Conservation (phyloP, 352 stramenopile genomes). For the Phytopythium ostracodes region DNA sequence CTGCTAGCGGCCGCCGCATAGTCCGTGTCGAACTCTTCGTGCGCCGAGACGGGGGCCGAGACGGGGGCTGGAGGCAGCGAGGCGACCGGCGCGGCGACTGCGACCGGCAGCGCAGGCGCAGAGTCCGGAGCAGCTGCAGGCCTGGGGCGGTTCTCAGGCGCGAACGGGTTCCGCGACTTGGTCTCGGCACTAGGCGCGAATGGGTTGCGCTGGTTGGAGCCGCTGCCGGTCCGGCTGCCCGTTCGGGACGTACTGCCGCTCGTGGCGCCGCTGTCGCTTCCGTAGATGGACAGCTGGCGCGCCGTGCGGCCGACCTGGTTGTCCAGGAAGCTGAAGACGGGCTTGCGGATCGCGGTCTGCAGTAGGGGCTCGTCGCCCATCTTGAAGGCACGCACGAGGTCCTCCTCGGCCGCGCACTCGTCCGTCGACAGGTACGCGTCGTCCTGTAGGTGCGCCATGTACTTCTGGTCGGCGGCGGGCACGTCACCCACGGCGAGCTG, state of each 20-base stretch:
- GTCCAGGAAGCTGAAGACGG: conserved; percentile 71
- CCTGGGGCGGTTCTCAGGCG: conserved; percentile 3
- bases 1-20: conserved; percentile 1
- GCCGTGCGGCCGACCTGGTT: conserved; percentile 70
- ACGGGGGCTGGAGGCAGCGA: background rate
- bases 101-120: background rate
- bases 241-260: background rate
- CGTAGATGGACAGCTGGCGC: conserved; percentile 68
- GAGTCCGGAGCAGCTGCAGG: conserved; percentile 3
- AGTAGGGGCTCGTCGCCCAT: conserved; percentile 71
- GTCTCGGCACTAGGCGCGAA: background rate
- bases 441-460: conserved; percentile 75
- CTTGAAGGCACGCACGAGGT: conserved; percentile 77
- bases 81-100: background rate
- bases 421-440: conserved; percentile 70
- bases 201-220: conserved; percentile 10
- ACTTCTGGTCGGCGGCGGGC: conserved; percentile 65
- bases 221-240: conserved; percentile 22
- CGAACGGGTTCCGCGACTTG: conserved; percentile 11
- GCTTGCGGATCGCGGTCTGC: conserved; percentile 69
- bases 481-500: conserved; percentile 56
- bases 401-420: conserved; percentile 71
- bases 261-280: conserved; percentile 2
- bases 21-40: conserved; percentile 4
- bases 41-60: background rate